Evolutionary conservation across 257 asterid genomes (phyloP).

Genomic region (Solanum neorickii): DNA sequence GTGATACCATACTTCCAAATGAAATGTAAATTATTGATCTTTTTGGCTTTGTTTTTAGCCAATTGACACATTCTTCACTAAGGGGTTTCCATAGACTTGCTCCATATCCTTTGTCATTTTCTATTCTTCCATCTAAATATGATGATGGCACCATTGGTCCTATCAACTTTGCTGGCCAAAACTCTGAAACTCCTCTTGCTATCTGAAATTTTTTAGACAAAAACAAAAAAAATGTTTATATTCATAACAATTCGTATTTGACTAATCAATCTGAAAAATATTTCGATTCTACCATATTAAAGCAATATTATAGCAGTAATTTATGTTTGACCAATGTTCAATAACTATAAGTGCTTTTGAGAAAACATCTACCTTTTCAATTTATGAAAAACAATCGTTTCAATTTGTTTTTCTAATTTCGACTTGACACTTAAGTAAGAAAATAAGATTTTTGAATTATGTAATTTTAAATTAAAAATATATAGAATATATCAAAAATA

Average conservation of each 20-base stretch:
- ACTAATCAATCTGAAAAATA: not conserved
- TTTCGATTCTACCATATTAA: not conserved
- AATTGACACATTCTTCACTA: conserved; percentile 28
- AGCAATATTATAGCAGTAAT: not conserved
- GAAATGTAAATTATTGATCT: conserved; percentile 50
- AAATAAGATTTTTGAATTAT: not conserved
- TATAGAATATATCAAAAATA: not conserved
- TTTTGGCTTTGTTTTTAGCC: conserved; percentile 41
- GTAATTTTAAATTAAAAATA: not conserved
- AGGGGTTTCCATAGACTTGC: conserved; percentile 71
- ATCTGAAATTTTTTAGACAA: conserved; percentile 11
- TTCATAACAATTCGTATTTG: not conserved
- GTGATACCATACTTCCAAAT: conserved; percentile 62
- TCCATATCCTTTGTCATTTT: conserved; percentile 57
- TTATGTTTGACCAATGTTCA: not conserved
- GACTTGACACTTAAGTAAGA: not conserved
- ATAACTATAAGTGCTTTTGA: not conserved
- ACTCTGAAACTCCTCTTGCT: conserved; percentile 23
- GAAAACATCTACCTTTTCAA: not conserved
- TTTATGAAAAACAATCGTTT: not conserved
- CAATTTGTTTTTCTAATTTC: not conserved
- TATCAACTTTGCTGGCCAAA: conserved; percentile 47
- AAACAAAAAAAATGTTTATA: not conserved
- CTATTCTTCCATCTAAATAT: conserved; percentile 48
- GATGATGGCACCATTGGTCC: conserved; percentile 72